Base-by-base conservation (phyloP, 2,329 filamentous ascomycete species). In the Phyllosticta citrichinensis region DNA sequence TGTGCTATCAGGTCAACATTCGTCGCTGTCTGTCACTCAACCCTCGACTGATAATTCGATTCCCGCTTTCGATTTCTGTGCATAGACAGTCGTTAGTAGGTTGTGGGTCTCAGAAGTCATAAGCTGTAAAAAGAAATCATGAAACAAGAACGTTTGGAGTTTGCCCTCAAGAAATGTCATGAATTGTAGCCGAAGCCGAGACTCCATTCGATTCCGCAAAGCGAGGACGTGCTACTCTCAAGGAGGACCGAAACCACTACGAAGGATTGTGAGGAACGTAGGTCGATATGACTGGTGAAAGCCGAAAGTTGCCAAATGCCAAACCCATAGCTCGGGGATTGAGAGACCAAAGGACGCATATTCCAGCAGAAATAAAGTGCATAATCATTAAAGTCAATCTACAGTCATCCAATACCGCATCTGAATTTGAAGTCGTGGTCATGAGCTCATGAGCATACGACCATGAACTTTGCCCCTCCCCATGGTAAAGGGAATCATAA, bases 391-490 rank as follows among this genome's bases (percentile, higher is more conserved):
- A 55, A 60, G 30, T 27, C 33, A 11, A 56, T 51, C 40, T 35
- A 59, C 30, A 50, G 20, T 53, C 55, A 61, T 30, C 54, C 54
- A 61, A 57, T 61, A 61, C 59, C 54, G 59, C 59, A 54, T 61
- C 56, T 51, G 59, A 56, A 57, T 57, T 57, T 56, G 40, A 58
- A 53, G 60, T 62, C 60, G 56, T 62, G 35, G 60, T 62, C 60
- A 58, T 62, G 50, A 27, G 50, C 55, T 62, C 60, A 58, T 62
- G 60, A 62, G 55, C 60, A 55, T 62, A 57, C 60, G 60, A 62
- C 60, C 56, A 62, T 58, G 51, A 57, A 25, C 51, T 52, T 57
- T 62, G 33, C 57, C 56, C 53, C 51, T 56, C 51, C 52, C 47
- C 35, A 52, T 57, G 40, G 50, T 61, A 57, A 33, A 61, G 59